Base-by-base conservation (phyloP, 1,139 yeast genomes). In the Yamadazyma sp. region DNA sequence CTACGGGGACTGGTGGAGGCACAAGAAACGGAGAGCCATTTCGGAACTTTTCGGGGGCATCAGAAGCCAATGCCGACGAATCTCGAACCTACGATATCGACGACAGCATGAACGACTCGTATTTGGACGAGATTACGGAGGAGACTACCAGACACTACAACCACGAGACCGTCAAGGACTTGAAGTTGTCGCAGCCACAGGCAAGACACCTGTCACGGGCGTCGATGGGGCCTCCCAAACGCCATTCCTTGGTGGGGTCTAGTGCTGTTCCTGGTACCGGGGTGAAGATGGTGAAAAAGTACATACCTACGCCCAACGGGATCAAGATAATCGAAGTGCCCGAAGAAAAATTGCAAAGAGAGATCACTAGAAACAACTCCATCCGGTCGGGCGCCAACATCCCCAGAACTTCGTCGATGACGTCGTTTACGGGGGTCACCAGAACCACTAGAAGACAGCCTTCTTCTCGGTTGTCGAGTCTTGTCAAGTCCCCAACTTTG, bases 321-420 rank as follows among this genome's bases (percentile, higher is more conserved):
- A 70, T 73, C 46, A 68, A 70, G 45, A 54, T 72, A n/a, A 58
- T 73, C 15, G 77, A 73, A 45, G 78, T 73, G 7, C 77, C 77
- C 0, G 75, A 67, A 44, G 53, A 59, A 8, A 57, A 58, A 34
- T 53, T 67, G 41, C 59, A 66, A 37, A 57, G 64, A 46, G 76
- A 72, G 45, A 58, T 73, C 12, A 66, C 68, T 1, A 53, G 77
- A 34, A 61, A 61, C 39, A 73, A 73, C 48, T 68, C 75, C 6
- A 61, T 72, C 38, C 56, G 76, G 27, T 54, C 67, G 2, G 68
- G 62, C 4, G 45, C 54, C 36, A 51, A 58, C 36, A 52, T 61
- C 34, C 48, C 59, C 15, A 55, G 69, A 41, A 46, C 63, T 10
- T 52, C 54, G 5, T 61, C 66, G 1, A 40, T 58, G 37, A 46